These are phyloP conservation scores for Delitschia confertaspora DNA, from an alignment of 495 filamentous ascomycete species.

Conservation along the genomic window DNA sequence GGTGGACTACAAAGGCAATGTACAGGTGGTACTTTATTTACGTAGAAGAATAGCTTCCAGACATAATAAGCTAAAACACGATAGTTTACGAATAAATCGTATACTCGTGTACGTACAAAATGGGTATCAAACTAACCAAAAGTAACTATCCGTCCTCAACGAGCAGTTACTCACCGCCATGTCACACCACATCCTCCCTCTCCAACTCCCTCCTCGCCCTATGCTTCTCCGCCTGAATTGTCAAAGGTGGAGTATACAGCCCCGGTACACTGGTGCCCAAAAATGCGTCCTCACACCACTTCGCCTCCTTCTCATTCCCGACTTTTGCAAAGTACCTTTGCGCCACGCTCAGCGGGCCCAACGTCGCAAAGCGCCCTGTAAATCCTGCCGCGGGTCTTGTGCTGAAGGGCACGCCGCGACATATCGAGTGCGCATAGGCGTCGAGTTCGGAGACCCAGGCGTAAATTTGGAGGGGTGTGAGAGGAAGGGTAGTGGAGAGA, in stretches of 20 bases:
- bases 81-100: too few relatives aligned
- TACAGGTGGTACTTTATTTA: too few relatives aligned
- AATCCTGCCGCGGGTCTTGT: constrained; percentile 7
- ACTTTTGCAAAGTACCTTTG: constrained; percentile 16
- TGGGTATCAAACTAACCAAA: too few relatives aligned
- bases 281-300: constrained; percentile 17
- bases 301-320: constrained; percentile 3
- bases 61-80: too few relatives aligned
- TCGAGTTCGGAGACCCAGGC: constrained; percentile 19
- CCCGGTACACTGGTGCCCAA: constrained; percentile 10
- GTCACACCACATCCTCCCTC: too few relatives aligned
- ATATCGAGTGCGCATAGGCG: constrained; percentile 18
- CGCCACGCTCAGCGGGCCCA: constrained; percentile 15
- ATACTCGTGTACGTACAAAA: too few relatives aligned
- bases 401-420: constrained; percentile 13
- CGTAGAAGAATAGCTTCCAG: too few relatives aligned
- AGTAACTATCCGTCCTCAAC: too few relatives aligned
- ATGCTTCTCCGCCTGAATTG: constrained; percentile 5
- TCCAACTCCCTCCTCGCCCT: too few relatives aligned
- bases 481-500: not conserved
- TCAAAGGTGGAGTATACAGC: constrained; percentile 11
- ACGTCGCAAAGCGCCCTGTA: constrained; percentile 10
- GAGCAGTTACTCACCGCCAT: too few relatives aligned
- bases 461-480: constrained; percentile 11
- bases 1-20: too few relatives aligned